Percentiles rank a stretch among this genome's conserved stretches.
Evolutionary conservation across 305 asterid genomes (phyloP).

Genomic region (Fraxinus paxiana): DNA sequence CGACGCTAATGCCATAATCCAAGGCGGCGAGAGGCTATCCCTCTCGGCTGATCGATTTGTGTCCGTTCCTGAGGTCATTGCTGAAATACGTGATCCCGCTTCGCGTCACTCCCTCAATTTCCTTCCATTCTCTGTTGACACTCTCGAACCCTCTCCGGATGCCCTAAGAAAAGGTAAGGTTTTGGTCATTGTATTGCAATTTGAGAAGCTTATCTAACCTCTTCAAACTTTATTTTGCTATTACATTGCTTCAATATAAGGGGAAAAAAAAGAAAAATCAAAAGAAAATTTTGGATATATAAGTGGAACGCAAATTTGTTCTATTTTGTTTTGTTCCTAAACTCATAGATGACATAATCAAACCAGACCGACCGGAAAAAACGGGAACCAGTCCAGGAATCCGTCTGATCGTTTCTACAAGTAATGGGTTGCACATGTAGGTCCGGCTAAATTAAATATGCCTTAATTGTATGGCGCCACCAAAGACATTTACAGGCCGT

Average conservation of each 20-base stretch:
- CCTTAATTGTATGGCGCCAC: background rate
- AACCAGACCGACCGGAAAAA: background rate
- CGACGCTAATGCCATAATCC: constrained; percentile 91
- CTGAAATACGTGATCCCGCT: constrained; percentile 78
- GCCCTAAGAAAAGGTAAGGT: constrained; percentile 61
- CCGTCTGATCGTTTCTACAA: background rate
- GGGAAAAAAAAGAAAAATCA: background rate
- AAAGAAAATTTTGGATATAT: background rate
- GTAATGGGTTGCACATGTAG: background rate
- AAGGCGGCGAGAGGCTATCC: constrained; percentile 61
- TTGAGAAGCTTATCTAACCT: background rate
- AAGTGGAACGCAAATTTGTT: background rate
- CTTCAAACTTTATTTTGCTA: background rate
- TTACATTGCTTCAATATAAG: background rate
- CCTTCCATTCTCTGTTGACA: constrained; percentile 74
- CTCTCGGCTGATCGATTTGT: constrained; percentile 77
- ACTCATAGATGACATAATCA: background rate
- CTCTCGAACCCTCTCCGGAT: constrained; percentile 74
- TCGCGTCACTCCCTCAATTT: constrained; percentile 82
- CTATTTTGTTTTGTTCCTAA: background rate
- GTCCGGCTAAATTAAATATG: background rate
- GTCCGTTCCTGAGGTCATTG: constrained; percentile 70
- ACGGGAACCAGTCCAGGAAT: background rate
- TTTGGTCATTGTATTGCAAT: background rate
- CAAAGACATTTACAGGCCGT: background rate